Conservation (phyloP, 306 rosid genomes). For the Cicer pinnatifidum region DNA sequence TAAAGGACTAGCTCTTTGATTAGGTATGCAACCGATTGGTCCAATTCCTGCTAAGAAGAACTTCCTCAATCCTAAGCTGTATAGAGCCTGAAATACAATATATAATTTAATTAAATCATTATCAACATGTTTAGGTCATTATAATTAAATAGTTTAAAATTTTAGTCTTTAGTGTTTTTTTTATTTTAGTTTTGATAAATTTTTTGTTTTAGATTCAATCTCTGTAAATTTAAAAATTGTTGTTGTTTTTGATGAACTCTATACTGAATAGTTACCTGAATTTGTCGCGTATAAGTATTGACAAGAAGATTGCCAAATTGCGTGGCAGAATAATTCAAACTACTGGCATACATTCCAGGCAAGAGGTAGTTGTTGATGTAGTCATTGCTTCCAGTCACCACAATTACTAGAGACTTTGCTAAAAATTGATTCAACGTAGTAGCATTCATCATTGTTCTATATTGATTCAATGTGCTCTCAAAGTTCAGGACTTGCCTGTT, state of each 20-base stretch:
- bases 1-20: slow-evolving; percentile 51
- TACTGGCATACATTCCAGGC: neutral
- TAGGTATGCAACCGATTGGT: slow-evolving; percentile 87
- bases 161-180: no score
- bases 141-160: neutral
- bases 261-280: neutral
- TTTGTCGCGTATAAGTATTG: slow-evolving; percentile 51
- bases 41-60: slow-evolving; percentile 68
- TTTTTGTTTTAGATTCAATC: no score
- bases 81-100: slow-evolving; percentile 51
- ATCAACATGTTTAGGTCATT: neutral
- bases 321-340: neutral
- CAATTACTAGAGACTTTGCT: slow-evolving; percentile 3
- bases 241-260: neutral
- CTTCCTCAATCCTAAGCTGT: slow-evolving; percentile 66
- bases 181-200: no score
- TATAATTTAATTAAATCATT: no score
- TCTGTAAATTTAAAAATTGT: no score
- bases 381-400: slow-evolving; percentile 12
- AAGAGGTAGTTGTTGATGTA: slow-evolving; percentile 7
- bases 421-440: slow-evolving; percentile 39
- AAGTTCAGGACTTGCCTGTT: slow-evolving; percentile 62
- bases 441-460: slow-evolving; percentile 51
- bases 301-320: slow-evolving; percentile 67
- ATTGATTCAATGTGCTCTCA: slow-evolving; percentile 43